Base-by-base conservation (phyloP, 352 stramenopile species). In the Globisporangium parvum region DNA sequence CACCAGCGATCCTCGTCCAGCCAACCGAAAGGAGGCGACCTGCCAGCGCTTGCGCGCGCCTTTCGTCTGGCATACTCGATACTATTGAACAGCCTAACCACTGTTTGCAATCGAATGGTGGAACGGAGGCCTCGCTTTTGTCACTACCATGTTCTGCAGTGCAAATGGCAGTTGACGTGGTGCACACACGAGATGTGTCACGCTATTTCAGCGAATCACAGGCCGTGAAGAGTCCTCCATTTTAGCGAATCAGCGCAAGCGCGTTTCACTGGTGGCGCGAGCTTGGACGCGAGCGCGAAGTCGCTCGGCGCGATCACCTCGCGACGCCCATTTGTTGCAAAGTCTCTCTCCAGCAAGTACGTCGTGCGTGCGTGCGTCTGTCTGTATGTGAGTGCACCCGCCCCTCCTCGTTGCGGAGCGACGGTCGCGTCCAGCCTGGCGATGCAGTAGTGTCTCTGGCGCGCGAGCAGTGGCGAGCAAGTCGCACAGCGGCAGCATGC, bases 341-440 rank as follows among this genome's bases (percentile, higher is more conserved):
- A 88, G 77, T 85, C 83, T 73, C 73, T 87, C 79, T 86, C 75
- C 66, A 77, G 71, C 75, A 91, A 90, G 82, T 92, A 92, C 72
- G 82, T 92, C 55, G 47, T 41, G 28, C 4, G 4, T 1, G 10
- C 60, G 31, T 57, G 46, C 28, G 53, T 58, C 47, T 66, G 49
- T 66, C 15, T 56, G 62, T 64, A 33, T 64, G 41, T 59, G 51
- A 14, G 39, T 45, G 14, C 14, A 18, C 39, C 39, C 15, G 15
- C 14, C 18, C 39, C 39, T 18, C 39, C 4, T 45, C 39, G 39
- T 44, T 47, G 31, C 45, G 33, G 26, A 45, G 41, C 28, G 50
- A 35, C 12, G 35, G 42, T 56, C 39, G 54, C 48, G 21, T n/a
- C 5, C 23, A 5, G 23, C 31, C 39, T 44, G 39, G 33, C 35